Conservation (phyloP, 345 rosid genomes). For the Excoecaria agallocha region DNA sequence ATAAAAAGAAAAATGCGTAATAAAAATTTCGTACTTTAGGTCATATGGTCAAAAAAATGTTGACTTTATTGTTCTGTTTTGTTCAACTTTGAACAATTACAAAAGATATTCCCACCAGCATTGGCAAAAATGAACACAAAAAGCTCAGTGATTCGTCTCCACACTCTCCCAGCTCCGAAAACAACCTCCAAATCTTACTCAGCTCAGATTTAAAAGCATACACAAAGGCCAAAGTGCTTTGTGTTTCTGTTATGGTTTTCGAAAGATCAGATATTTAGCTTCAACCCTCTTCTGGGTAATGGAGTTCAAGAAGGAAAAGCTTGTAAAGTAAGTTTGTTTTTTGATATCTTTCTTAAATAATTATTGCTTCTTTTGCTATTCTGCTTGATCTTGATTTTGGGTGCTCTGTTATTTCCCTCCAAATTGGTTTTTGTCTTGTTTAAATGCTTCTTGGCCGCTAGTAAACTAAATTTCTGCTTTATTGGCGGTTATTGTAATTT, state of each 20-base stretch:
- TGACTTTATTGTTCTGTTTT: not conserved
- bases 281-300: constrained; percentile 19
- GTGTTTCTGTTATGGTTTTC: not conserved
- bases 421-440: not conserved
- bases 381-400: constrained; percentile 15
- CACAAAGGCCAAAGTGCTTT: not conserved
- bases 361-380: not conserved
- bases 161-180: not conserved
- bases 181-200: not conserved
- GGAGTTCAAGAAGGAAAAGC: constrained; percentile 63
- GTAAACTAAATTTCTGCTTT: not conserved
- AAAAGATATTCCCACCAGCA: not conserved
- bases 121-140: not conserved
- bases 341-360: not conserved
- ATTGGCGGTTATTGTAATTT: too few species aligned
- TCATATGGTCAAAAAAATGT: not conserved
- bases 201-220: not conserved
- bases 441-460: not conserved
- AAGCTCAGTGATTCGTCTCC: not conserved
- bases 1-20: too few species aligned
- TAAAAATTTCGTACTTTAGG: too few species aligned
- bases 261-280: constrained; percentile 9
- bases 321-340: constrained; percentile 43
- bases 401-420: constrained; percentile 17
- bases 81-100: not conserved